Conservation (phyloP, 2,329 filamentous ascomycete species). For the Aspergillus candidus region DNA sequence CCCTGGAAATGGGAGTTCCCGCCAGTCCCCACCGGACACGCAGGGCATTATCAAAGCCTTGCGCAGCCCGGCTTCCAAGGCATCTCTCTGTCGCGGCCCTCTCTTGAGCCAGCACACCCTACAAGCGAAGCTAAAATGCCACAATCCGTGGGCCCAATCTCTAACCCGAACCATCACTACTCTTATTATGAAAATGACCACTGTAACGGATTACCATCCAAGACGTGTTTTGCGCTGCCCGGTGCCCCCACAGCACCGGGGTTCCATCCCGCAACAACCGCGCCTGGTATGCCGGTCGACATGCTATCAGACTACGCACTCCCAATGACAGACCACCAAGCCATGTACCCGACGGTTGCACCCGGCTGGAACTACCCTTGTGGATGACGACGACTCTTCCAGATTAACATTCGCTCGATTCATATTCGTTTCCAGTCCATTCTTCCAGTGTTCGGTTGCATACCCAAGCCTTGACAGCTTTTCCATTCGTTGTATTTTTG, state of each 20-base stretch:
- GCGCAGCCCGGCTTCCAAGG: slow-evolving; percentile 16
- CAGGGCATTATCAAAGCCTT: slow-evolving; percentile 18
- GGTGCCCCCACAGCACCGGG: slow-evolving; percentile 12
- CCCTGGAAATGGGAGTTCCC: slow-evolving; percentile 27
- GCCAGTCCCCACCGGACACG: slow-evolving; percentile 11
- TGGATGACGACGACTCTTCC: slow-evolving; percentile 5
- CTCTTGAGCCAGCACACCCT: slow-evolving; percentile 13
- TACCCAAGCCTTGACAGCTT: too few species aligned
- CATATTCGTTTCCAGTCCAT: not conserved
- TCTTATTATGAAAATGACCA: slow-evolving; percentile 19
- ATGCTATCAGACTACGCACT: slow-evolving; percentile 23
- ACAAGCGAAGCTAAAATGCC: slow-evolving; percentile 9
- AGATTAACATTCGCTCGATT: not conserved
- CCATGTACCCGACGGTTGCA: slow-evolving; percentile 11
- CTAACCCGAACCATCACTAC: slow-evolving; percentile 16
- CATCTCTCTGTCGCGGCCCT: slow-evolving; percentile 16
- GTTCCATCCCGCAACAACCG: slow-evolving; percentile 8
- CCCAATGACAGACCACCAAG: slow-evolving; percentile 17
- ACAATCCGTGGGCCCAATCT: slow-evolving; percentile 6
- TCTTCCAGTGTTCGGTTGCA: not conserved
- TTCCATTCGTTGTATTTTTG: too few species aligned
- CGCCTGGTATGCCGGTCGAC: slow-evolving; percentile 16
- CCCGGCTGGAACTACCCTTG: slow-evolving; percentile 17
- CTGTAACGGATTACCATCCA: slow-evolving; percentile 9
- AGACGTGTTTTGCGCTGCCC: slow-evolving; percentile 13